phyloP scores from a whole-genome alignment of 192 early-diverging fungal genomes.

The Umbelopsis sp. region DNA sequence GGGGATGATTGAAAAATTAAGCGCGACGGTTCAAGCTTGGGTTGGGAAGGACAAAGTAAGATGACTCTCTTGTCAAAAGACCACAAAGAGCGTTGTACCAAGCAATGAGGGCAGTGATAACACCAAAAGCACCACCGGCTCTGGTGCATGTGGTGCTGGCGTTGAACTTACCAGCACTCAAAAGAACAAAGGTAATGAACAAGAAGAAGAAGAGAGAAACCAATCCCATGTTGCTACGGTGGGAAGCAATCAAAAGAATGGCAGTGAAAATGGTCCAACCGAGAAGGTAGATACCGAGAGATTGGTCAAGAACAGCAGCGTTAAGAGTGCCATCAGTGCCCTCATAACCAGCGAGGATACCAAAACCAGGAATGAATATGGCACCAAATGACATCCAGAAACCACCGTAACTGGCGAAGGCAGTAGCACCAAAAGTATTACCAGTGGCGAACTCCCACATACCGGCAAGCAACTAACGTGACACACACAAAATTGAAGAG shows the following conservation, averaged over 20 bases:
- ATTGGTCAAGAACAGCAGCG: conserved; percentile 38
- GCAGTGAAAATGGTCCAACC: conserved; percentile 72
- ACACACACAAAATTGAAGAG: neutral
- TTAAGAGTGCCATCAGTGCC: conserved; percentile 23
- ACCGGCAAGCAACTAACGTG: conserved; percentile 62
- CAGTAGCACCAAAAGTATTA: conserved; percentile 85
- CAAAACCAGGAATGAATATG: conserved; percentile 61
- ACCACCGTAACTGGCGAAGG: conserved; percentile 71
- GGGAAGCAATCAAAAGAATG: conserved; percentile 67
- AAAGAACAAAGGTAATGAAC: conserved; percentile 69
- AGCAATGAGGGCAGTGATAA: conserved; percentile 73
- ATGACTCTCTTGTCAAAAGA: conserved; percentile 56
- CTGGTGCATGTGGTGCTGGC: conserved; percentile 46
- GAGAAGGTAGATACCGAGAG: conserved; percentile 67
- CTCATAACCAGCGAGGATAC: conserved; percentile 45
- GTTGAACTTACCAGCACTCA: conserved; percentile 65
- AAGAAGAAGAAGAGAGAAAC: conserved; percentile 70
- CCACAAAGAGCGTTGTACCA: conserved; percentile 76
- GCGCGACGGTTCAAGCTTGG: conserved; percentile 16
- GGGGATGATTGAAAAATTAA: neutral
- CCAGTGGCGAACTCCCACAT: conserved; percentile 83
- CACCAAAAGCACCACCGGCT: conserved; percentile 73
- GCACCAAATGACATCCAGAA: conserved; percentile 69
- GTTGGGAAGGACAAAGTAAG: conserved; percentile 58
- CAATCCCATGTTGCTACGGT: conserved; percentile 64